Conservation (phyloP, 169 alveolate species). For the Plasmodium blacklocki region DNA sequence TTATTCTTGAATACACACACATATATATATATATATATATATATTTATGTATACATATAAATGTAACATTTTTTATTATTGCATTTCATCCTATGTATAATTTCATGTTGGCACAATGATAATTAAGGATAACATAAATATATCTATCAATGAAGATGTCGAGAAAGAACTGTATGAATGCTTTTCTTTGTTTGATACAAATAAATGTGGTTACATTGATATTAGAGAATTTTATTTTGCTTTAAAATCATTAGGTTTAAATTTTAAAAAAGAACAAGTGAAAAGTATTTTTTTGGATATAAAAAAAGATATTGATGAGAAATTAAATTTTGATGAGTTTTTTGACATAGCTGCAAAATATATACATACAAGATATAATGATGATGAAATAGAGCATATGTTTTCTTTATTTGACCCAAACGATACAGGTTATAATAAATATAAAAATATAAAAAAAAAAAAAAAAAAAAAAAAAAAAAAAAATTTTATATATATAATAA, state of each 20-base stretch:
- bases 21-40: too few species aligned
- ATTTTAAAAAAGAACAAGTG: slow-evolving; percentile 73
- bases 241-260: slow-evolving; percentile 64
- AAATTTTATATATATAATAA: not conserved
- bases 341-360: slow-evolving; percentile 62
- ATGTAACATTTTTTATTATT: too few species aligned
- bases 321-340: slow-evolving; percentile 70
- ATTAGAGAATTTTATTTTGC: slow-evolving; percentile 75
- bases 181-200: slow-evolving; percentile 71
- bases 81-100: not conserved
- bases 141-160: slow-evolving; percentile 35
- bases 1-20: too few species aligned
- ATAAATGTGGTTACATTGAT: slow-evolving; percentile 72
- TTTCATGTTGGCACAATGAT: not conserved
- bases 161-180: slow-evolving; percentile 74
- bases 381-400: slow-evolving; percentile 58
- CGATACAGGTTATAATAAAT: slow-evolving; percentile 54
- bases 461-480: too few species aligned
- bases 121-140: slow-evolving; percentile 20
- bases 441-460: not conserved
- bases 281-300: slow-evolving; percentile 43
- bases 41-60: too few species aligned
- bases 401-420: slow-evolving; percentile 66
- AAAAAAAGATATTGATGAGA: slow-evolving; percentile 54
- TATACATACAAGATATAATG: slow-evolving; percentile 66